Base-by-base conservation (phyloP, 176 grass and related monocot species). In the Aegilops umbellulata region DNA sequence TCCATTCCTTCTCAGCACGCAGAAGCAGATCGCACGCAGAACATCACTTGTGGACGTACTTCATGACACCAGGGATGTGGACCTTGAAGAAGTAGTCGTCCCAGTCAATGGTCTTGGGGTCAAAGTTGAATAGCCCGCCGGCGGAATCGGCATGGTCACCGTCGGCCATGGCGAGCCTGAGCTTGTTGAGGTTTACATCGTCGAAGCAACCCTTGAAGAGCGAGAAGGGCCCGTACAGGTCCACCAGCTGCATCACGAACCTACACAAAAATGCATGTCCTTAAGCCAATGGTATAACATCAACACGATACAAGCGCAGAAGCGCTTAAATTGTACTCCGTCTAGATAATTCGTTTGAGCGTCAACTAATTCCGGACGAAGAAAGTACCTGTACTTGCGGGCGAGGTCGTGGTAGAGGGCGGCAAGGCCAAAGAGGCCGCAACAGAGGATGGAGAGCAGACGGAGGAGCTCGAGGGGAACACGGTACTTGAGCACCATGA, bases 201-300 rank as follows among this genome's bases (percentile, higher is more conserved):
- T 93, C 88, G 49, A 93, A 93, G 88, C 84, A 90, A 10, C 88
- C 91, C 66, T 61, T 88, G 92, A 93, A 97, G 51, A 91, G 91
- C 25, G 84, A 57, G 80, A 92, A 97, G 0, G 95, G 95, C 2
- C 86, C 66, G 64, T 94, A 94, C 13, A 97, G 84, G 7, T 93
- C 88, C 57, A 93, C 84, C 14, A 97, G 90, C 34, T 81, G 90
- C 92, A 90, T 91, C 34, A 90, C 74, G 23, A 86, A 94, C 13
- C 22, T 63, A 0, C 10, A 25, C 60, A 0, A 58, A 3, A 2
- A 35, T 36, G 35, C 53, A 58, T 22, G 19, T 22, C 22, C 19
- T 22, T 58, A 58, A 58, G 19, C 53, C 19, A 9, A 1, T 0
- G 19, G 19, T 9, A 1, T 0, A 58, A 58, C 7, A 58, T 58